Base-by-base conservation (phyloP, 2,329 filamentous ascomycete genomes). In the Orbilia blumenaviensis region DNA sequence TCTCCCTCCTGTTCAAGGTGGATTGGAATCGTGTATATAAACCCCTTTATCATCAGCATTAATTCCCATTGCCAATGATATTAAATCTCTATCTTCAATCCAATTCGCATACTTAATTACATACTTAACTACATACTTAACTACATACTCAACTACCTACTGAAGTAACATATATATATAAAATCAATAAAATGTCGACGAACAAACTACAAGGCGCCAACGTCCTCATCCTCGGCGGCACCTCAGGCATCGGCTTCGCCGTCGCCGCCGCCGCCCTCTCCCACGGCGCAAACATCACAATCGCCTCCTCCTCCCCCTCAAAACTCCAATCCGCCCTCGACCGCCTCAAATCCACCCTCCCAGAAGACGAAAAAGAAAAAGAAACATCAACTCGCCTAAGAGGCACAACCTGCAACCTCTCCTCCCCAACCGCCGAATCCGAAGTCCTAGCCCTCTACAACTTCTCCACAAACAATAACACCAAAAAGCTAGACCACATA, bases 171-270 rank as follows among this genome's bases (percentile, higher is more conserved):
- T 34, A 34, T 34, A 34, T 41, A 41, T 41, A 41, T 14, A 27
- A 48, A 4, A 48, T 14, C 5, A 29, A 1, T 12, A 50, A 71
- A 44, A 56, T 63, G 36, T 74, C 46, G 34, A 66, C 58, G 52
- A 69, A 69, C 38, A 86, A 85, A 79, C 84, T 86, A 48, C 72
- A 80, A 9, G 81, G 79, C 77, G 81, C 83, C 21, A 83, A 82
- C 75, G 82, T 90, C 78, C 86, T 92, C 42, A 82, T 91, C 80
- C 84, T 91, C 52, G 89, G 89, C 48, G 90, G 88, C 42, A 87
- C 87, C 1, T 85, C 86, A 14, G 89, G 89, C 61, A 89, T 91
- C 42, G 89, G 89, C 32, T 88, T 85, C 78, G 85, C 83, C 66
- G 87, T 89, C 9, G 89, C 89, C 61, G 86, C 89, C 83, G 86